These are phyloP conservation scores for Dactylella cylindrospora DNA, from an alignment of 2,329 filamentous ascomycete genomes.

Conservation along the genomic window DNA sequence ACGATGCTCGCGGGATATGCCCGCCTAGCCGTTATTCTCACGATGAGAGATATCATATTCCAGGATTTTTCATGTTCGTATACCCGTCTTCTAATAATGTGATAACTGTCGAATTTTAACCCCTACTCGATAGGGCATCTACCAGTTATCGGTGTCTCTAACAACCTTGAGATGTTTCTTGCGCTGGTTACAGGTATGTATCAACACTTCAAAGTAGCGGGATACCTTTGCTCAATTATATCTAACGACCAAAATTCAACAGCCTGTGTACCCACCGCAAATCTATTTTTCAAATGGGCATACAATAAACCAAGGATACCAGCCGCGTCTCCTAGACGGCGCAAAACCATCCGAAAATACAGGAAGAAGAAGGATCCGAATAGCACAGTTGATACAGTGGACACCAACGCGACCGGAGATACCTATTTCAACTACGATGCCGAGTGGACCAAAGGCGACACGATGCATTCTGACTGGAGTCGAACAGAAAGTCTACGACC, in stretches of 20 bases:
- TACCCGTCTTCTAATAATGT: too few species aligned
- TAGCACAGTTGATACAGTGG: constrained; percentile 27
- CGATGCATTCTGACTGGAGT: constrained; percentile 20
- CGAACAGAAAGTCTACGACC: constrained; percentile 2
- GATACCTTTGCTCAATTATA: too few species aligned
- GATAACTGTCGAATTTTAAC: too few species aligned
- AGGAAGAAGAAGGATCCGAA: constrained; percentile 11
- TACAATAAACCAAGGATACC: constrained; percentile 37
- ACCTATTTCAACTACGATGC: constrained; percentile 35
- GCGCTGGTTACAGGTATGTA: constrained; percentile 31
- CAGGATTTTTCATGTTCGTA: constrained; percentile 30
- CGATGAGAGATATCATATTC: constrained; percentile 13
- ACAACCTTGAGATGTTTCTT: constrained; percentile 34
- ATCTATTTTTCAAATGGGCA: constrained; percentile 41
- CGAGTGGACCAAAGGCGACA: constrained; percentile 33
- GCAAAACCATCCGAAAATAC: constrained; percentile 20
- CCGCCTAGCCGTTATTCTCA: constrained; percentile 15
- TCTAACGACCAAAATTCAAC: too few species aligned
- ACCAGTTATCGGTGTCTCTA: constrained; percentile 17
- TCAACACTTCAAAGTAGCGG: too few species aligned
- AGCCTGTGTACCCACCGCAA: constrained; percentile 38
- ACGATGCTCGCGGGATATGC: constrained; percentile 27
- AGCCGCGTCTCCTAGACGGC: neutral
- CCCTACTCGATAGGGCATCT: constrained; percentile 32
- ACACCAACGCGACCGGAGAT: constrained; percentile 13